phyloP scores from a whole-genome alignment of 2,329 filamentous ascomycete genomes.

The Nigrospora oryzae region DNA sequence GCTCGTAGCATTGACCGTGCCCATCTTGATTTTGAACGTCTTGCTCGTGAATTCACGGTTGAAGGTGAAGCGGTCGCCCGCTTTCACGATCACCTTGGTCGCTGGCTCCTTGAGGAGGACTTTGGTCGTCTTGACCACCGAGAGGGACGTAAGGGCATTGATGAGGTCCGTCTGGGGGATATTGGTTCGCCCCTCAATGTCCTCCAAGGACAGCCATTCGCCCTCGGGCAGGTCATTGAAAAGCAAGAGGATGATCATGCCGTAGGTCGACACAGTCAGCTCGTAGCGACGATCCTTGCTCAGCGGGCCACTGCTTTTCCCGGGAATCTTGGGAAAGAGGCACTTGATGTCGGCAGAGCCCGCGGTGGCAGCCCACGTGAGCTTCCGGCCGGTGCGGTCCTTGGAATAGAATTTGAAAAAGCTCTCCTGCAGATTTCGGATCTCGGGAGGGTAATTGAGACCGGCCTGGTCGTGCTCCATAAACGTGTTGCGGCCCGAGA shows the following conservation, averaged over 20 bases:
- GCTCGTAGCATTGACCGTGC: slow-evolving; percentile 71
- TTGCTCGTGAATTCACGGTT: slow-evolving; percentile 77
- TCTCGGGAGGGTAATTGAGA: slow-evolving; percentile 67
- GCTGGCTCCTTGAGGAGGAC: slow-evolving; percentile 74
- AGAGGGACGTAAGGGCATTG: slow-evolving; percentile 71
- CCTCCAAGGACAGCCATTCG: slow-evolving; percentile 52
- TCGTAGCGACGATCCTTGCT: slow-evolving; percentile 71
- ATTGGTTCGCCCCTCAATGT: slow-evolving; percentile 75
- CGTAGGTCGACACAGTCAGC: slow-evolving; percentile 84
- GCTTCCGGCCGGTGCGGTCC: slow-evolving; percentile 77
- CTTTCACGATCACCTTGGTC: slow-evolving; percentile 62
- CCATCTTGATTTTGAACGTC: slow-evolving; percentile 81
- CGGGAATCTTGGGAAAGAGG: slow-evolving; percentile 61
- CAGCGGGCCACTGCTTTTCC: slow-evolving; percentile 55
- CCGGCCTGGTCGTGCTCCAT: slow-evolving; percentile 35
- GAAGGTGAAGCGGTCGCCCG: slow-evolving; percentile 71
- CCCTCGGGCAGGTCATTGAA: slow-evolving; percentile 69
- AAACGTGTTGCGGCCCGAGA: slow-evolving; percentile 59
- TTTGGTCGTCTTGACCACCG: slow-evolving; percentile 68
- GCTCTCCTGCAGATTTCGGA: slow-evolving; percentile 69
- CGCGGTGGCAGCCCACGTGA: slow-evolving; percentile 68
- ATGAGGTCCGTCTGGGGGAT: slow-evolving; percentile 69
- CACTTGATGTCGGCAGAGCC: slow-evolving; percentile 84
- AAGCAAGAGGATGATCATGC: slow-evolving; percentile 79
- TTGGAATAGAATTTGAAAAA: slow-evolving; percentile 85